Conservation (phyloP, 2,329 filamentous ascomycete species). For the Calycina herbarum region DNA sequence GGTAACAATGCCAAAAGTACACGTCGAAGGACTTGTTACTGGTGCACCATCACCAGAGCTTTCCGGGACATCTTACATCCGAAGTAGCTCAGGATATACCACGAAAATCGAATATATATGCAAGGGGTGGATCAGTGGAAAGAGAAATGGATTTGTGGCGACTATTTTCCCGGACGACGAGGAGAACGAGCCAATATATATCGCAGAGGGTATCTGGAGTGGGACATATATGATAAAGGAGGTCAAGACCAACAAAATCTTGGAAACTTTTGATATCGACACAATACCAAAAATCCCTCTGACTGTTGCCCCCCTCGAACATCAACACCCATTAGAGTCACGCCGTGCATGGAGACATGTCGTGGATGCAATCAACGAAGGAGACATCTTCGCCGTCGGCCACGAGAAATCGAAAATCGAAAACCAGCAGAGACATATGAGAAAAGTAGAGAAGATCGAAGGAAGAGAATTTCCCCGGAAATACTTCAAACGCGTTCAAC, state of each 20-base stretch:
- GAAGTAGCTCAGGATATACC: constrained; percentile 81
- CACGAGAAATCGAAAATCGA: constrained; percentile 86
- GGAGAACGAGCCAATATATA: constrained; percentile 74
- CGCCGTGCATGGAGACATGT: constrained; percentile 86
- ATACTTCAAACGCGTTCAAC: constrained; percentile 67
- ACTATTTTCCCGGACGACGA: constrained; percentile 67
- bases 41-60: constrained; percentile 87
- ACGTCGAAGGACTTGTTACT: constrained; percentile 89
- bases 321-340: constrained; percentile 85
- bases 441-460: constrained; percentile 71
- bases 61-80: constrained; percentile 79
- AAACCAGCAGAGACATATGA: constrained; percentile 76
- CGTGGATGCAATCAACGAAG: constrained; percentile 72
- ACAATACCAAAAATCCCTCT: constrained; percentile 63
- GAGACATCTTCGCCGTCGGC: constrained; percentile 79
- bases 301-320: constrained; percentile 66
- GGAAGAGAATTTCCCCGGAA: constrained; percentile 74
- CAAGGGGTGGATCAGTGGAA: constrained; percentile 90
- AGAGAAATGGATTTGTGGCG: constrained; percentile 86
- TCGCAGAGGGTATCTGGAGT: constrained; percentile 87
- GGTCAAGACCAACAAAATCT: constrained; percentile 50
- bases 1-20: constrained; percentile 85
- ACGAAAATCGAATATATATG: constrained; percentile 89
- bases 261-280: constrained; percentile 62
- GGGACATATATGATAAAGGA: constrained; percentile 77